A percentile compares a stretch with the other conserved stretches of the same genome.
Conservation (phyloP, 2,329 filamentous ascomycete genomes). For the Fusarium oligoseptatum region DNA sequence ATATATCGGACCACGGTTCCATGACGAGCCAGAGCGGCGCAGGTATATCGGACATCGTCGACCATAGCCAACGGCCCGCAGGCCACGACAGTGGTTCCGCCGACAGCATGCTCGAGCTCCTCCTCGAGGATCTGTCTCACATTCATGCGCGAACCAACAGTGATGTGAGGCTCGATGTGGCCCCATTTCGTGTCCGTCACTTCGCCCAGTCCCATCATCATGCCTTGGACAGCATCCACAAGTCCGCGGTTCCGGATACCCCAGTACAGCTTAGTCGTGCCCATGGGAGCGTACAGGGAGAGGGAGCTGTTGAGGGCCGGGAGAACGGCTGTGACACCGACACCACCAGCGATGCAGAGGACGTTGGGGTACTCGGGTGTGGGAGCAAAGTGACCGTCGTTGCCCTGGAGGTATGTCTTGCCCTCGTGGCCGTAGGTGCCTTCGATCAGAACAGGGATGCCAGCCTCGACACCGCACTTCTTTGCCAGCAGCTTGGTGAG, state of each 20-base stretch:
- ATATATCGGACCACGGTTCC: slow-evolving; percentile 42
- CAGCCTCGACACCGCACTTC: slow-evolving; percentile 22
- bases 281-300: slow-evolving; percentile 36
- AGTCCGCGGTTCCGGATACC: slow-evolving; percentile 43
- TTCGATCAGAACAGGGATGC: slow-evolving; percentile 48
- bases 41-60: slow-evolving; percentile 47
- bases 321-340: slow-evolving; percentile 49
- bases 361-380: slow-evolving; percentile 44
- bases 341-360: slow-evolving; percentile 49
- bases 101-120: slow-evolving; percentile 37
- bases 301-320: slow-evolving; percentile 42
- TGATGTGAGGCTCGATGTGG: slow-evolving; percentile 46
- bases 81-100: slow-evolving; percentile 47
- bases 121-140: slow-evolving; percentile 43
- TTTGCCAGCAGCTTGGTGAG: slow-evolving; percentile 40
- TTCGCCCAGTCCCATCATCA: slow-evolving; percentile 32
- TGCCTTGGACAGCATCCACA: slow-evolving; percentile 44
- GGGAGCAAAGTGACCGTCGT: slow-evolving; percentile 32
- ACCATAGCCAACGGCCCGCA: slow-evolving; percentile 49
- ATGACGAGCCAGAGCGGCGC: slow-evolving; percentile 43
- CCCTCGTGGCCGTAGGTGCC: slow-evolving; percentile 47
- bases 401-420: slow-evolving; percentile 33
- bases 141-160: slow-evolving; percentile 47
- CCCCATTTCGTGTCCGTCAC: slow-evolving; percentile 37
- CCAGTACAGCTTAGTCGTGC: slow-evolving; percentile 49